phyloP scores from a whole-genome alignment of 2,329 filamentous ascomycete genomes.

The Arthrinium phaeospermum region DNA sequence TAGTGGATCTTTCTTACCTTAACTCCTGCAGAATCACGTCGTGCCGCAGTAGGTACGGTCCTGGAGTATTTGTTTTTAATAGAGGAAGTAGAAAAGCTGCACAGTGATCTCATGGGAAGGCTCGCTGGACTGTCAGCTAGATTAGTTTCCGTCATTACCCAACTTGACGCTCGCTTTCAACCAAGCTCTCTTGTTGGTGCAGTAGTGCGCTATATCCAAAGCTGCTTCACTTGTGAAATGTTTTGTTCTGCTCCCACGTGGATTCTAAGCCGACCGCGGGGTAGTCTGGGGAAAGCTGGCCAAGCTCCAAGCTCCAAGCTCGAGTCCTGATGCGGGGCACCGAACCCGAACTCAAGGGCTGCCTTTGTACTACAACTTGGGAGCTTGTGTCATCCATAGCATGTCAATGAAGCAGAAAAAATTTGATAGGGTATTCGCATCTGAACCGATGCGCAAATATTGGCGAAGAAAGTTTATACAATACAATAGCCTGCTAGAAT shows the following conservation, averaged over 20 bases:
- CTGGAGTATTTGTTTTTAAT: not conserved
- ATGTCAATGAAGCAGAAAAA: not conserved
- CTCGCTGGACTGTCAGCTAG: not conserved
- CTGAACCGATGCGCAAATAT: no score
- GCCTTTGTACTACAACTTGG: not conserved
- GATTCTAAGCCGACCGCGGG: not conserved
- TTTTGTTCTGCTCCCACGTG: not conserved
- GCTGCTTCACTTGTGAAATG: no score
- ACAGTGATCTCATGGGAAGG: not conserved
- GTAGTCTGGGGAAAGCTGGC: slow-evolving; percentile 14
- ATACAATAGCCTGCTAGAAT: not conserved
- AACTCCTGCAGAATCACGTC: not conserved
- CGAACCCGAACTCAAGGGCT: not conserved
- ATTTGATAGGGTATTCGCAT: not conserved
- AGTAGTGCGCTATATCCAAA: not conserved
- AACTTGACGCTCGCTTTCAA: no score
- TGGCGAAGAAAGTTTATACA: not conserved
- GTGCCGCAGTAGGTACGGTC: not conserved
- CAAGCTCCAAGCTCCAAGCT: not conserved
- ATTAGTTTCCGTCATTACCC: no score
- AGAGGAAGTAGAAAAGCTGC: not conserved
- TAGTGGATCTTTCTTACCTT: not conserved
- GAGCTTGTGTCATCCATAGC: not conserved
- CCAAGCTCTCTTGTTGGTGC: not conserved
- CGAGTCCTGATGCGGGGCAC: slow-evolving; percentile 3